Evolutionary conservation across 148 eudicot species (phyloP).

Genomic region (Euryodendron excelsum): DNA sequence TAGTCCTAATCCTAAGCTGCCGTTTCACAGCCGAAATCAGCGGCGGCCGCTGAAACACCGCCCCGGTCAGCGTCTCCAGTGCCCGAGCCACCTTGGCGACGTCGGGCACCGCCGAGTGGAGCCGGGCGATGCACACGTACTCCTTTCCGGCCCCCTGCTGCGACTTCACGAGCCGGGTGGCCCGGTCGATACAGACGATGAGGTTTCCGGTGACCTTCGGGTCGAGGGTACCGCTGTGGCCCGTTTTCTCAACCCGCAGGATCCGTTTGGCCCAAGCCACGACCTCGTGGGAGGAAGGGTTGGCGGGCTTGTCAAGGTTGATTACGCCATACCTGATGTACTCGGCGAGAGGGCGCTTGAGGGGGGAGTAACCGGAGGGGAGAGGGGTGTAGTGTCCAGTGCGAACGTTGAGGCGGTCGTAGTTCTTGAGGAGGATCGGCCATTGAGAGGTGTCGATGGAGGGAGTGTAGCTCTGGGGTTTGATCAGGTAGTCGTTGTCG

Average conservation of each 20-base stretch:
- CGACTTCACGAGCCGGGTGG: conserved; percentile 84
- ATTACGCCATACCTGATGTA: conserved; percentile 80
- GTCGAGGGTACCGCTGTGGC: conserved; percentile 85
- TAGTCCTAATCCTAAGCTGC: conserved; percentile 85
- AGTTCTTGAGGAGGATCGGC: conserved; percentile 93
- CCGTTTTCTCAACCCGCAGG: conserved; percentile 78
- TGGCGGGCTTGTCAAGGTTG: conserved; percentile 87
- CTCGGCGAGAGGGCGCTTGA: conserved; percentile 68
- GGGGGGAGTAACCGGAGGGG: conserved; percentile 73
- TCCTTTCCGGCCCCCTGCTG: conserved; percentile 97
- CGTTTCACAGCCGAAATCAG: conserved; percentile 86
- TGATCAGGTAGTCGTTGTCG: conserved; percentile 47
- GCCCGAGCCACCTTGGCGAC: conserved; percentile 79
- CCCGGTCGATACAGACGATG: conserved; percentile 84
- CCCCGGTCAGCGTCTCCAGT: conserved; percentile 70
- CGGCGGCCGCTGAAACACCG: conserved; percentile 89
- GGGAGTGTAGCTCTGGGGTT: conserved; percentile 72
- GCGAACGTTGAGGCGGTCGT: conserved; percentile 69
- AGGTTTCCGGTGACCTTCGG: conserved; percentile 93
- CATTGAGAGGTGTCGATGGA: conserved; percentile 66
- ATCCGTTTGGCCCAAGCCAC: conserved; percentile 97
- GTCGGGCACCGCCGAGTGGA: conserved; percentile 74
- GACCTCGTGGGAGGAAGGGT: conserved; percentile 89
- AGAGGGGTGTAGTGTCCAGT: conserved; percentile 93
- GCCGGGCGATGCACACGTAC: conserved; percentile 85